These are phyloP conservation scores for Aspergillus sp. DNA, from an alignment of 2,329 filamentous ascomycete genomes.

Conservation along the genomic window DNA sequence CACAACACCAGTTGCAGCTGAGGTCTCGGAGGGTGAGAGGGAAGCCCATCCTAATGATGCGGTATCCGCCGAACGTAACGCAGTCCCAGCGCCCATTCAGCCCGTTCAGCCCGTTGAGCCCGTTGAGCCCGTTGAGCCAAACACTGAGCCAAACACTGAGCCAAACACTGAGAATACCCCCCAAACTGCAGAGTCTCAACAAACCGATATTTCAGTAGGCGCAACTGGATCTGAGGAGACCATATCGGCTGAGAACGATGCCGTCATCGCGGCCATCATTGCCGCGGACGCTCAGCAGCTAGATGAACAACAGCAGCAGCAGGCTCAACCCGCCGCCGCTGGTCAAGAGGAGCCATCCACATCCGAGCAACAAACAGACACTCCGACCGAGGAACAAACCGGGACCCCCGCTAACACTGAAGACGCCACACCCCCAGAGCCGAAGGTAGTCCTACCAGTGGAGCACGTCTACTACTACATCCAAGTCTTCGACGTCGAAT, in stretches of 20 bases:
- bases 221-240: background rate
- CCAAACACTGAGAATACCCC: background rate
- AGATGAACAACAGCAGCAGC: conserved; percentile 15
- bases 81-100: background rate
- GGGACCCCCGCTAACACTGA: background rate
- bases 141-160: background rate
- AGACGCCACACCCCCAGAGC: conserved; percentile 12
- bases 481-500: conserved; percentile 53
- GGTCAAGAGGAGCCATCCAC: conserved; percentile 5
- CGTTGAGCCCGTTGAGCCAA: background rate
- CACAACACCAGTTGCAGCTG: background rate
- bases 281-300: conserved; percentile 28
- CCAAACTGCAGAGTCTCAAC: background rate
- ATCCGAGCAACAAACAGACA: conserved; percentile 15
- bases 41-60: background rate
- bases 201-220: background rate
- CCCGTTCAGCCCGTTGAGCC: background rate
- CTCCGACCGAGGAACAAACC: conserved; percentile 13
- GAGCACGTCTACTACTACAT: conserved; percentile 49
- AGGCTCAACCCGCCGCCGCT: conserved; percentile 8
- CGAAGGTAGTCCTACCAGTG: conserved; percentile 26
- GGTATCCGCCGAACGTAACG: background rate
- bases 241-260: conserved; percentile 20
- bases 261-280: conserved; percentile 30
- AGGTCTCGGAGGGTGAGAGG: background rate